Evolutionary conservation across 495 filamentous ascomycete genomes (phyloP), one percentile per base, ranked within the genome.

Genomic region (Aspergillus heteromorphus): DNA sequence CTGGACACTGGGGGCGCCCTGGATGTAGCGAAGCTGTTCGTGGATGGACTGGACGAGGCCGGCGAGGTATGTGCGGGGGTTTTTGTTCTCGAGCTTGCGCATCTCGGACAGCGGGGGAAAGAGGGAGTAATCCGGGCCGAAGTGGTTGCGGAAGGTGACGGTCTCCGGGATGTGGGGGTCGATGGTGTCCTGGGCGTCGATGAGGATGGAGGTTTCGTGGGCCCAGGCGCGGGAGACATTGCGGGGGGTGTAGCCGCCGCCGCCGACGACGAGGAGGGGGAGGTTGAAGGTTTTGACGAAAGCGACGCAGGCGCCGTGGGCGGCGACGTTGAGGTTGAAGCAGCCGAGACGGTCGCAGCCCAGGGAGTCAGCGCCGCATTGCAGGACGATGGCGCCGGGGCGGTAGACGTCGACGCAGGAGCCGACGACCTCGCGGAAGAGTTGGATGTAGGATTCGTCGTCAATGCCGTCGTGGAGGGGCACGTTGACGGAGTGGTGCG

Each of bases 191-290:
- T 87, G 81, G 36, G 87, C 86, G 38, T 83, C 89, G 63, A 95
- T 84, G 52, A 91, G 89, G 60, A 98, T 86, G 54, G 87, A 85
- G 17, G 93, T 98, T 73, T 98, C 93, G 72, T 95, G 90, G 34
- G 92, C 88, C 93, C 93, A 98, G 43, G 91, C 87, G 47, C 95
- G 86, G 11, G 92, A 93, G 20, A 98, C 93, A 62, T 98, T 98
- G 43, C 92, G 83, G 8, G 93, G 89, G n/a, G 93, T 98, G 73
- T 98, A 98, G 11, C 93, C 93, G 50, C 93, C 93, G 36, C 93
- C 93, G 21, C 93, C 93, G 54, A 97, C 85, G 60, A 98, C 82
- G 47, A 98, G 82, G 43, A 97, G 74, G 20, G 92, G 93, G 0
- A 93, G 70, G 16, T 79, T 74, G 56, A 89, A 80, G 19, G 73